Evolutionary conservation across 176 grass and related monocot genomes (phyloP), one percentile per base, ranked within the genome.

Genomic region (Triticum timopheevii): DNA sequence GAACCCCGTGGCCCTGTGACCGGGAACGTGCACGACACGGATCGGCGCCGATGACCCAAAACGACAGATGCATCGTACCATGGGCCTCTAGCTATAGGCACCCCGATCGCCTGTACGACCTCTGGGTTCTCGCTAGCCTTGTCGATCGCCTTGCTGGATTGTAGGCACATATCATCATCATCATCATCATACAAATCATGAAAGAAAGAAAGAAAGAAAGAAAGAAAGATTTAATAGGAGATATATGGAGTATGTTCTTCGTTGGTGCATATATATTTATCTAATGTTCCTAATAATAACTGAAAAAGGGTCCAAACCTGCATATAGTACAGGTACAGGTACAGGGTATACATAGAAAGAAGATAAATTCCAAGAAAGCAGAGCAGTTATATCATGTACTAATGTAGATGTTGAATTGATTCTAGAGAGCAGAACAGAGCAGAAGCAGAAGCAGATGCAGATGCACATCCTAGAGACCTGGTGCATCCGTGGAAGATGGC

Each of bases 401-500:
- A 36, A 3, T 36, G 36, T 1, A 45, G 10, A 10, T 10, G 39
- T 42, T 10, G 39, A 42, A 42, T 27, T 27, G 27, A 27, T 27
- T 42, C 39, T 10, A 42, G 39, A 9, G 9, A 44, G 39, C 36
- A 8, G 36, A 38, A 7, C 39, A 38, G 38, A 2, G 28, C 28
- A 30, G 28, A 30, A 30, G 28, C 28, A 30, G 47, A 50, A 16
- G 47, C 47, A 49, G 65, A 47, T 50, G 47, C 47, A 49, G 65
- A 47, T 36, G 35, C 7, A 30, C 28, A 30, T 30, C 28, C 28
- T 30, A 30, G 28, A 50, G 27, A 98, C 95, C 88, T 95, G 86
- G 81, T 94, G 81, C 92, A 95, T 62, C 93, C 92, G 88, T 95
- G 79, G 77, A 98, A 98, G 61, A 95, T 91, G 65, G 96, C 96